These are phyloP conservation scores for Verruconis gallopava DNA, from an alignment of 2,329 filamentous ascomycete genomes.

Conservation along the genomic window DNA sequence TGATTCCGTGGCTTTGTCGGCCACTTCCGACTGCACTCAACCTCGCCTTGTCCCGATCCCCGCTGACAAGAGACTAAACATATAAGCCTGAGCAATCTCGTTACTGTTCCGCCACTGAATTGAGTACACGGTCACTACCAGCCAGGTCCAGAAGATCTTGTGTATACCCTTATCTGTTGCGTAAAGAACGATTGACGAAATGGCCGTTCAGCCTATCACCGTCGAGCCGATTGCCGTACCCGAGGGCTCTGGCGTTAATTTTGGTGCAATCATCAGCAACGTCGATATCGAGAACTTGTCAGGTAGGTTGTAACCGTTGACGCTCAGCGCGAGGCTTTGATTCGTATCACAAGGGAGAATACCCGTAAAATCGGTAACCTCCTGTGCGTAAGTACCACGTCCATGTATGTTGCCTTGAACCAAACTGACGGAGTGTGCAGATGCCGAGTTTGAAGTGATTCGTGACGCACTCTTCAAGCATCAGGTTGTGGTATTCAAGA, in stretches of 20 bases:
- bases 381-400: constrained; percentile 9
- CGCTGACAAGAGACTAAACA: no score
- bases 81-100: no score
- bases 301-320: constrained; percentile 5
- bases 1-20: neutral
- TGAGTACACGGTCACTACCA: no score
- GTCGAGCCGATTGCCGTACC: constrained; percentile 8
- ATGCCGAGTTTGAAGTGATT: constrained; percentile 52
- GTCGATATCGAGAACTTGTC: constrained; percentile 10
- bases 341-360: constrained; percentile 7
- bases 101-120: no score
- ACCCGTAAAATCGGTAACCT: constrained; percentile 12
- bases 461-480: constrained; percentile 52
- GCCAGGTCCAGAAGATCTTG: no score
- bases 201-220: constrained; percentile 6
- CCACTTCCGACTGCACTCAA: neutral
- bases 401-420: neutral
- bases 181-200: no score
- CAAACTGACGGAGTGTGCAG: no score
- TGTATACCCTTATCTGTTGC: no score
- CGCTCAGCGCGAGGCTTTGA: neutral
- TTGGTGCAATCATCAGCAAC: constrained; percentile 8
- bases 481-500: constrained; percentile 59
- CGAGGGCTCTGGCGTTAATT: constrained; percentile 8
- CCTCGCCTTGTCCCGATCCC: no score